Base-by-base conservation (phyloP, 495 filamentous ascomycete genomes). In the Apiosordaria backusii region DNA sequence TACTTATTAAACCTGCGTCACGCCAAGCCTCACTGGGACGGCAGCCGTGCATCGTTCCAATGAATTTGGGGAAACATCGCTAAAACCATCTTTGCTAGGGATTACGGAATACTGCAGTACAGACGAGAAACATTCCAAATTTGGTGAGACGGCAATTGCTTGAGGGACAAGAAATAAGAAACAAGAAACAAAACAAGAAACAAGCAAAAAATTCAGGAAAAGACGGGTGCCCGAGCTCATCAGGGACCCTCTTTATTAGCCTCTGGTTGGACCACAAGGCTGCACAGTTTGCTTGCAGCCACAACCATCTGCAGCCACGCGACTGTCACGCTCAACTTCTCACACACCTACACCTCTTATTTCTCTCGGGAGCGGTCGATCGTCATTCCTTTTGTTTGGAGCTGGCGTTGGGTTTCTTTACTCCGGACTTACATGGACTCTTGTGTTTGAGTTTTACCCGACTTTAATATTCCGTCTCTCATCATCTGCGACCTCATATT, bases 1-100 rank as follows among this genome's bases (percentile, higher is more conserved):
- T 69, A 69, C 59, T 54, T 62, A 60, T 69, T 69, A 66, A 69
- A 69, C 67, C 50, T 29, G 64, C 67, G 53, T 64, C 61, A 64
- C 57, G 22, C 18, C 50, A 54, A 65, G 24, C 23, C 23, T 54
- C 57, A 16, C 63, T 19, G 52, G 52, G 9, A 45, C 16, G 9
- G 35, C 35, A 45, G 35, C 35, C 35, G 35, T 45, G 35, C 22
- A 26, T 27, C 24, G 19, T 60, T 6, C 57, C 57, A 6, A 24
- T 29, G 13, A 60, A 18, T 19, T 6, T 7, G 9, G 57, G 24
- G 4, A 27, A 62, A 18, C 35, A 45, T 6, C 1, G 35, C 10
- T 45, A 45, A 18, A 45, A 45, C 35, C 35, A 45, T 45, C 35
- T 45, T 13, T 45, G 10, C 29, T 35, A 35, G 29, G 29, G 29